These are phyloP conservation scores for Hypoxylon subgilvum DNA, from an alignment of 495 filamentous ascomycete genomes.

Conservation along the genomic window DNA sequence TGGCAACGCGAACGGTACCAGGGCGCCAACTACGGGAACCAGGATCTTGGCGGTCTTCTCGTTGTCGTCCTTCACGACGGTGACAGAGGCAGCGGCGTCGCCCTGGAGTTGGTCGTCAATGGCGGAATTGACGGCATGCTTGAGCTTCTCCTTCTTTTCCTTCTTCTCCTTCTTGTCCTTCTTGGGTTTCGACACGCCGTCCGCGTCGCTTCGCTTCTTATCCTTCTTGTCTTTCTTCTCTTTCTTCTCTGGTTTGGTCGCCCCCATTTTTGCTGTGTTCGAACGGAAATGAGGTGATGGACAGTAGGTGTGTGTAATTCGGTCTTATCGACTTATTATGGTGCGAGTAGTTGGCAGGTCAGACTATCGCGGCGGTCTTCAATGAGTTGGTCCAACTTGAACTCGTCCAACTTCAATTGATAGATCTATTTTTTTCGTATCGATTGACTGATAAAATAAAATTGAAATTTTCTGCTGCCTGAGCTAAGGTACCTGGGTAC, in stretches of 20 bases:
- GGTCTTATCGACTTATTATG: background rate
- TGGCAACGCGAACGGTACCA: constrained; percentile 93
- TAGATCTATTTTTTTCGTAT: constrained; percentile 10
- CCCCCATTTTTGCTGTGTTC: constrained; percentile 30
- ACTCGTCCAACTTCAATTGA: constrained; percentile 14
- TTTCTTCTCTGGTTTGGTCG: constrained; percentile 62
- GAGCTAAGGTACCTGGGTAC: too few relatives aligned
- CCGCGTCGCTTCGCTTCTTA: constrained; percentile 76
- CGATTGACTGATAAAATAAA: constrained; percentile 34
- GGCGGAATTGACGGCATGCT: constrained; percentile 58
- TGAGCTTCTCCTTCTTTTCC: constrained; percentile 67
- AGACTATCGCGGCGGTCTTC: too few relatives aligned
- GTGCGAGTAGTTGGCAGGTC: background rate
- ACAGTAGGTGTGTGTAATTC: background rate
- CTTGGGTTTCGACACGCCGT: constrained; percentile 73
- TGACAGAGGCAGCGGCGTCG: constrained; percentile 39
- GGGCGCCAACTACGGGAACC: constrained; percentile 65
- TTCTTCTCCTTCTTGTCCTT: constrained; percentile 77
- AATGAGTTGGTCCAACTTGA: too few relatives aligned
- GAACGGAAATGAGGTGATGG: too few relatives aligned
- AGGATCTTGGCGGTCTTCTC: constrained; percentile 56
- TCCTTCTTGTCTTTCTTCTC: constrained; percentile 80
- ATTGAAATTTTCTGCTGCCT: constrained; percentile 26
- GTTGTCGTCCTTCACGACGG: constrained; percentile 49
- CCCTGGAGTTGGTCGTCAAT: constrained; percentile 51